Evolutionary conservation across 2,329 filamentous ascomycete species (phyloP).

Genomic region (Gyromitra esculenta): DNA sequence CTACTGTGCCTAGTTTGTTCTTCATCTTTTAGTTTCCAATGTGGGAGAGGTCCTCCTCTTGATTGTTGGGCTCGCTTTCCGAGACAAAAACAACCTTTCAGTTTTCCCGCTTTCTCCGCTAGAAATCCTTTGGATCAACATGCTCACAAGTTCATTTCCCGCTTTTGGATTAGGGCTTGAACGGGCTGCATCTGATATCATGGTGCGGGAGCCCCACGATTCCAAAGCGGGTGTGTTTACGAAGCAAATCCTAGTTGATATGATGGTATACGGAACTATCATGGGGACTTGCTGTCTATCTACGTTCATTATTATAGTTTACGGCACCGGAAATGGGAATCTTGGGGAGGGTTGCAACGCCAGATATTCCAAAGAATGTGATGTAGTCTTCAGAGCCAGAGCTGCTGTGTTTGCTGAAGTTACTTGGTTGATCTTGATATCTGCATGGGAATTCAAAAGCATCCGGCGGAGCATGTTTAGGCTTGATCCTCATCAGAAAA

Average conservation of each 20-base stretch:
- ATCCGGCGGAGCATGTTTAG: conserved; percentile 68
- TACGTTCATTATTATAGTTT: conserved; percentile 66
- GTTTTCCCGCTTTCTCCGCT: conserved; percentile 70
- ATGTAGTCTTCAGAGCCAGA: conserved; percentile 67
- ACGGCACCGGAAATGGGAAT: conserved; percentile 65
- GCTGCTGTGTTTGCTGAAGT: conserved; percentile 68
- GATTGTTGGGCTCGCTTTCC: conserved; percentile 69
- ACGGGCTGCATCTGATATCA: conserved; percentile 66
- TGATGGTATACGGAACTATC: conserved; percentile 66
- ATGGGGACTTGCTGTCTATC: conserved; percentile 65
- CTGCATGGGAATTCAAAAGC: conserved; percentile 72
- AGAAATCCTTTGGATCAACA: conserved; percentile 72
- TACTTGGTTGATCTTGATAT: conserved; percentile 68
- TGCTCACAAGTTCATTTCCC: conserved; percentile 71
- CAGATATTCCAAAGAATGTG: conserved; percentile 64
- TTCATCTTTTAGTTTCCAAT: conserved; percentile 68
- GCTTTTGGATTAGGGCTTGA: conserved; percentile 71
- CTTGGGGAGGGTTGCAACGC: conserved; percentile 68
- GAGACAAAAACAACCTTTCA: conserved; percentile 66
- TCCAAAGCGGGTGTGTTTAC: conserved; percentile 67
- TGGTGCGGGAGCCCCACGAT: conserved; percentile 67
- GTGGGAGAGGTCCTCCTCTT: conserved; percentile 69
- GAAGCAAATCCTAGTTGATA: conserved; percentile 66
- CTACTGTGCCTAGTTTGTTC: conserved; percentile 62
- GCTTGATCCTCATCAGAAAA: conserved; percentile 63